Evolutionary conservation across 2,329 filamentous ascomycete species (phyloP), one percentile per base, ranked within the genome.

Genomic region (Gliomastix tumulicola): DNA sequence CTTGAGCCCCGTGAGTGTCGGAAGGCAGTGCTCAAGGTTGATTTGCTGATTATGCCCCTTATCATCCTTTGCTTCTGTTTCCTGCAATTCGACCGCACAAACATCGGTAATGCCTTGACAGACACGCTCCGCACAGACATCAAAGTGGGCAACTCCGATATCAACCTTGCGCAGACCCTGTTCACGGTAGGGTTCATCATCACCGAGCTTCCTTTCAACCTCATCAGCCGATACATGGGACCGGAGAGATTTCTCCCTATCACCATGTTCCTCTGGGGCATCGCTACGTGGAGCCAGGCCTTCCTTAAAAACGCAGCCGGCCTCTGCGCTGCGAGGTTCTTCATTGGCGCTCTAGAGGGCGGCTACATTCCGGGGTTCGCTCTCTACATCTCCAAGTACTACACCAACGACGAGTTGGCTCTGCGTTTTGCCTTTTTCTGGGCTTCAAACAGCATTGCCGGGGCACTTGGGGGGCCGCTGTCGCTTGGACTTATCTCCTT

Each of bases 111-210:
- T 22, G 71, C 71, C 4, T 45, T 75, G 27, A 75, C 70, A 4
- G 70, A 73, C 28, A 66, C 60, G 4, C 62, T 75, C 30, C 59
- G 66, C 12, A 40, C 57, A 4, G 70, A 75, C 38, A 59, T 74
- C 6, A 51, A 57, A 12, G 62, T 75, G 37, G 62, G 58, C 2
- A 71, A 70, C 23, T 60, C 68, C 35, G 62, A 74, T 33, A 64
- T 74, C 45, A 75, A 74, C 35, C 44, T 71, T 7, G 69, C 71
- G 1, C 63, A 69, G n/a, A 68, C 69, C 36, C 55, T 76, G 15
- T 57, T 71, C 10, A 68, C 65, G 0, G 60, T 65, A 3, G 69
- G 69, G 1, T 71, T 74, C 31, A 62, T 74, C 8, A 44, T 74
- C 5, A 59, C 62, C 6, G 60, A 69, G 36, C 7, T 55, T 0